These are phyloP conservation scores for Leccinum ochraceum DNA, from an alignment of 768 basidiomycete genomes.

Conservation along the genomic window DNA sequence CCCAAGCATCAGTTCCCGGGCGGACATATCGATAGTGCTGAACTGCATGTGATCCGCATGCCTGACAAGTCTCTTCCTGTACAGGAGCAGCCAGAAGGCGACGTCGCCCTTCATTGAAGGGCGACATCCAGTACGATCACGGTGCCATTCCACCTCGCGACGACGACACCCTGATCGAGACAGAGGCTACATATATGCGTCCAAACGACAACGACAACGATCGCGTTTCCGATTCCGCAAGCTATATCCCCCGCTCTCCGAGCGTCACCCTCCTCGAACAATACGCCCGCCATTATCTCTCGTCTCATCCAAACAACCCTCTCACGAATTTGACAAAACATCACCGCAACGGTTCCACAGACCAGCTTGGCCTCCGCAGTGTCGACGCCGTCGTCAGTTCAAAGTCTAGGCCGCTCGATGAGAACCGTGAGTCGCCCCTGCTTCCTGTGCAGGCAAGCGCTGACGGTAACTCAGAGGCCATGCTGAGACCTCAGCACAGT, in stretches of 20 bases:
- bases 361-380: constrained; percentile 60
- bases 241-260: too few species aligned
- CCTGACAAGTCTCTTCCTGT: constrained; percentile 75
- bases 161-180: constrained; percentile 44
- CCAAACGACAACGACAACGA: too few species aligned
- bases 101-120: constrained; percentile 42
- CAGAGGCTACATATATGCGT: too few species aligned
- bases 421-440: constrained; percentile 29
- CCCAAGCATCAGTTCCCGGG: too few species aligned
- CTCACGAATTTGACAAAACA: constrained; percentile 45
- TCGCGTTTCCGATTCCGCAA: too few species aligned
- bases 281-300: constrained; percentile 32
- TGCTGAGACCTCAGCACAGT: constrained; percentile 21
- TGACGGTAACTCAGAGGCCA: constrained; percentile 23
- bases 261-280: constrained; percentile 37
- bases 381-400: constrained; percentile 60
- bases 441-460: constrained; percentile 12
- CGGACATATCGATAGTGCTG: too few species aligned
- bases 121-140: constrained; percentile 41
- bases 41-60: constrained; percentile 37
- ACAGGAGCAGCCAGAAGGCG: constrained; percentile 76
- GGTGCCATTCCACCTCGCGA: constrained; percentile 41
- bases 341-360: constrained; percentile 57
- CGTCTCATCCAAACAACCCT: constrained; percentile 32
- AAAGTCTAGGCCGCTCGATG: constrained; percentile 33